phyloP scores from a whole-genome alignment of 1,139 yeast species.

The Pneumocystis oryctolagi region DNA sequence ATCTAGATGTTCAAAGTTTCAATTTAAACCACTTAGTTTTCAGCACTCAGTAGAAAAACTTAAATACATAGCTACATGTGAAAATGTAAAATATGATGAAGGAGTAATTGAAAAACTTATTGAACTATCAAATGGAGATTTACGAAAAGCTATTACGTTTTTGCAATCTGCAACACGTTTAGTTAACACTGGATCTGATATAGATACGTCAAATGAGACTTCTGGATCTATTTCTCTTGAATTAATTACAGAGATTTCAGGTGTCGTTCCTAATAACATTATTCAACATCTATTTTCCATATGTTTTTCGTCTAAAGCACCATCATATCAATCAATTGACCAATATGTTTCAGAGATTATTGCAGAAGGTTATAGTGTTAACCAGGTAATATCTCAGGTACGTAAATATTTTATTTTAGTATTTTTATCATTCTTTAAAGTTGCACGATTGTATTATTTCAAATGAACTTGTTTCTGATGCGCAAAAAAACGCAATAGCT shows the following conservation, averaged over 20 bases:
- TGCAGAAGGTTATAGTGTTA: conserved; percentile 75
- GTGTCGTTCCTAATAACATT: conserved; percentile 52
- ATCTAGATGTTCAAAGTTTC: conserved; percentile 85
- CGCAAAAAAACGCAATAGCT: conserved; percentile 51
- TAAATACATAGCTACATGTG: conserved; percentile 40
- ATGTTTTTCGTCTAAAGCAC: conserved; percentile 17
- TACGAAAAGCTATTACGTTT: conserved; percentile 81
- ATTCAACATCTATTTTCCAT: conserved; percentile 33
- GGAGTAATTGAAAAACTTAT: conserved; percentile 49
- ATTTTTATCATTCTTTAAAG: conserved; percentile 5
- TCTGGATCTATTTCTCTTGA: conserved; percentile 21
- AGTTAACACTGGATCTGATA: conserved; percentile 20
- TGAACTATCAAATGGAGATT: conserved; percentile 66
- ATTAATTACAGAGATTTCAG: conserved; percentile 62
- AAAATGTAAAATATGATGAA: conserved; percentile 33
- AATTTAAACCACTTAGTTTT: conserved; percentile 67
- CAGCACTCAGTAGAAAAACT: conserved; percentile 56
- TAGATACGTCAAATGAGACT: conserved; percentile 21
- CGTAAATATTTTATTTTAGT: neutral
- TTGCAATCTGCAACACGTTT: conserved; percentile 75
- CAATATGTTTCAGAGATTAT: conserved; percentile 40
- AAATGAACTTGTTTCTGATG: conserved; percentile 39
- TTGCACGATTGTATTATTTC: conserved; percentile 58
- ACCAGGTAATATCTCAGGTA: conserved; percentile 53
- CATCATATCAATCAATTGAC: conserved; percentile 25